Base-by-base conservation (phyloP, 2,329 filamentous ascomycete genomes). In the Arthrobotrys entomopaga region DNA sequence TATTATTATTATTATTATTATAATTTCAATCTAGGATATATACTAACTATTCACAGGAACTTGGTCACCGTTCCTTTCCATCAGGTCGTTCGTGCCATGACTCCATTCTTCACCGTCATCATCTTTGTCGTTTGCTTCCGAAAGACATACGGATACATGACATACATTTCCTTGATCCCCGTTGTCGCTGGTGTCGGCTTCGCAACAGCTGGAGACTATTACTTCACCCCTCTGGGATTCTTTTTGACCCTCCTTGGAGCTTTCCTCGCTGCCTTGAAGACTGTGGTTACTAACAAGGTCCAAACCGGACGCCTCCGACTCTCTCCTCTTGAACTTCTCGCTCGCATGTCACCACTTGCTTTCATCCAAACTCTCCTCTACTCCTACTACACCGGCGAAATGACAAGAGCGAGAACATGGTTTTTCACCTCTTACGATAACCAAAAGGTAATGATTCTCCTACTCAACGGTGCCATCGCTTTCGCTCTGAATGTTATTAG, bases 1-100 rank as follows among this genome's bases (percentile, higher is more conserved):
- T 13, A 64, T 19, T 46, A 15, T 26, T 13, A n/a, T n/a, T n/a
- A n/a, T n/a, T n/a, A n/a, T n/a, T n/a, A n/a, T n/a, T n/a, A n/a
- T n/a, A n/a, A 40, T n/a, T 34, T 11, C 16, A 20, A 22, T 11
- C 3, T 13, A n/a, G 7, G 6, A 34, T 19, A 22, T 40, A 48
- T 63, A 54, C 38, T 59, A 34, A 43, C n/a, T 20, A 19, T 20
- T 22, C 29, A 7, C 16, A 79, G 77, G 42, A 78, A 79, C 60
- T 70, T 87, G 84, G 87, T 87, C 42, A 88, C 87, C 0, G 86
- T 89, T n/a, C 86, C 87, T 1, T 89, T 89, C 80, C 88, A 89
- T 80, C 87, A 89, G 80, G 87, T 88, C 69, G 85, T 89, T 80
- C 85, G 87, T 76, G 87, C 87, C 73, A 86, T 87, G 19, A 86